Evolutionary conservation across 345 rosid genomes (phyloP).

Genomic region (Linum trigynum): DNA sequence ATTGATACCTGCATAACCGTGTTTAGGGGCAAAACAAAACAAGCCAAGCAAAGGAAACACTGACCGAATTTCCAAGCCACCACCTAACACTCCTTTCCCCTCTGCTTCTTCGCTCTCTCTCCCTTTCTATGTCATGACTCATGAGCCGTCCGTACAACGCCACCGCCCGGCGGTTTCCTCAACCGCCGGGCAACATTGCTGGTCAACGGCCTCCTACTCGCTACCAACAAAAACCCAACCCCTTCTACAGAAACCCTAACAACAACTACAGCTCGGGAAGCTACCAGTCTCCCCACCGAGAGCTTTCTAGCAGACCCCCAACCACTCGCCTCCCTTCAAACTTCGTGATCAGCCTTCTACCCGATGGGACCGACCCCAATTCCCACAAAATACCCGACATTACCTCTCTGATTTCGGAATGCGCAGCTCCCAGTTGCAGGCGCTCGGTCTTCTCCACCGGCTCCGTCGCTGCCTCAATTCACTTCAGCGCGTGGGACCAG

Average conservation of each 20-base stretch:
- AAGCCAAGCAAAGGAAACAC: no score
- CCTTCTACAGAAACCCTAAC: not conserved
- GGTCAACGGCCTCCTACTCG: not conserved
- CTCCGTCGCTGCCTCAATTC: slow-evolving; percentile 24
- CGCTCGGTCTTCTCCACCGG: slow-evolving; percentile 10
- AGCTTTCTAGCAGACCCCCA: not conserved
- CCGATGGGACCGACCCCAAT: not conserved
- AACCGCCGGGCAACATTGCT: not conserved
- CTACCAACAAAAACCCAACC: not conserved
- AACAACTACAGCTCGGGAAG: not conserved
- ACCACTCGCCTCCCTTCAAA: not conserved
- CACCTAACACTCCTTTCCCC: not conserved
- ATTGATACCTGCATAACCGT: no score
- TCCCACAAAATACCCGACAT: not conserved
- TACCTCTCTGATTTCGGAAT: not conserved
- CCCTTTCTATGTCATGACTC: not conserved
- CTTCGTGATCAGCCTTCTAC: not conserved
- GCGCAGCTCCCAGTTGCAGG: not conserved
- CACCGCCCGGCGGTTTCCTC: not conserved
- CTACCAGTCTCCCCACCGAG: not conserved
- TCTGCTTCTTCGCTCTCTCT: not conserved
- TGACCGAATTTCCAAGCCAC: not conserved
- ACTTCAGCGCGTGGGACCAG: slow-evolving; percentile 33
- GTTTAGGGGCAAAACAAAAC: no score
- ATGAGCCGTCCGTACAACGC: not conserved